These are phyloP conservation scores for Artemisia annua DNA, from an alignment of 129 eudicot genomes.

Conservation along the genomic window DNA sequence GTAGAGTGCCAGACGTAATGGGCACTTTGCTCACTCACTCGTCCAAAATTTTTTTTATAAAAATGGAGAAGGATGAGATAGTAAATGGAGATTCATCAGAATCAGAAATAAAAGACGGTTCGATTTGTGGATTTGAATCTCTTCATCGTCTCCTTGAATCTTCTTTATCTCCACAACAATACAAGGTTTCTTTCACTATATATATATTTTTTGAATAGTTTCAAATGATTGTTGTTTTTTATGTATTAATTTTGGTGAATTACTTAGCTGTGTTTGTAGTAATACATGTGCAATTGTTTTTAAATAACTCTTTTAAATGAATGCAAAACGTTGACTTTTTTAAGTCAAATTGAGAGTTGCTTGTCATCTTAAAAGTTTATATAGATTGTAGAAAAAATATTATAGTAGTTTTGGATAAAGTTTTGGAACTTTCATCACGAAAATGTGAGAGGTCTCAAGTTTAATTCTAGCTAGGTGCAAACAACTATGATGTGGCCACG, in stretches of 20 bases:
- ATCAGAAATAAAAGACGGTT: constrained; percentile 49
- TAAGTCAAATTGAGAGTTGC: constrained; percentile 8
- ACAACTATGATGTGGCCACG: no score
- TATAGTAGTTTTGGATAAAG: no score
- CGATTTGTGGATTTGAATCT: constrained; percentile 83
- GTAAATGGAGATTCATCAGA: constrained; percentile 34
- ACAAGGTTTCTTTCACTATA: constrained; percentile 50
- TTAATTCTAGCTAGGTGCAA: no score
- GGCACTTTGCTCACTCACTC: constrained; percentile 3
- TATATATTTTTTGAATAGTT: background rate
- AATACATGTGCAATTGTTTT: background rate
- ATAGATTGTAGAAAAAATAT: no score
- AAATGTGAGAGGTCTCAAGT: no score
- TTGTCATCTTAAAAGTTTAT: no score
- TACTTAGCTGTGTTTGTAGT: background rate
- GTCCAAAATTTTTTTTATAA: background rate
- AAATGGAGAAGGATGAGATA: constrained; percentile 40
- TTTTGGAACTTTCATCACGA: no score
- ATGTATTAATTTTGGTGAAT: background rate
- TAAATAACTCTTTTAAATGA: no score
- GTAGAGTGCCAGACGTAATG: background rate
- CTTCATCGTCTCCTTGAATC: constrained; percentile 81
- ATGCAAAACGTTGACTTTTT: background rate
- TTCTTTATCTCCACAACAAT: constrained; percentile 62
- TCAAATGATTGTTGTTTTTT: background rate